phyloP scores from a whole-genome alignment of 2,329 filamentous ascomycete genomes.

The Zymoseptoria pseudotritici region DNA sequence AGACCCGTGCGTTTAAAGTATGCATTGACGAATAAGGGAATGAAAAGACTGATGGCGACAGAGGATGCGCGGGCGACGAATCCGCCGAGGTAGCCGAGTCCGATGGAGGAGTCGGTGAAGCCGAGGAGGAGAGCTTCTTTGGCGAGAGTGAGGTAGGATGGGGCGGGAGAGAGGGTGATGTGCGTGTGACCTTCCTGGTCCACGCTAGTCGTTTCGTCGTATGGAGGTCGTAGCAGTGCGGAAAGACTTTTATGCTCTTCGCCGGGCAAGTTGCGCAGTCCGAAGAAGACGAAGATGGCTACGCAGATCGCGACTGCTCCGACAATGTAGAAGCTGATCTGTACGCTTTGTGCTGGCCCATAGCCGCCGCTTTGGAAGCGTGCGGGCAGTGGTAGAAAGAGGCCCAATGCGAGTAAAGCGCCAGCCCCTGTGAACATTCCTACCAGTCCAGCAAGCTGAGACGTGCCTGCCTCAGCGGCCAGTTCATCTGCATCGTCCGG shows the following conservation, averaged over 20 bases:
- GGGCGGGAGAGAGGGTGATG: constrained; percentile 40
- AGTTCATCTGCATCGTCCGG: not conserved
- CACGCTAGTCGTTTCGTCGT: constrained; percentile 20
- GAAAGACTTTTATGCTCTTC: constrained; percentile 71
- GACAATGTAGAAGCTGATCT: constrained; percentile 82
- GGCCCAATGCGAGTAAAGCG: constrained; percentile 69
- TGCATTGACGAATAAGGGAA: constrained; percentile 85
- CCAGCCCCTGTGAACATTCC: constrained; percentile 89
- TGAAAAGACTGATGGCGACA: constrained; percentile 89
- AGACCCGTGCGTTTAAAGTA: constrained; percentile 78
- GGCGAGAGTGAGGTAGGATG: constrained; percentile 43
- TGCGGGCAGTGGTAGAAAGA: constrained; percentile 84
- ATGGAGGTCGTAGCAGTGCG: constrained; percentile 30
- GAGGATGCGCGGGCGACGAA: constrained; percentile 93
- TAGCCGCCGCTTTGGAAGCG: constrained; percentile 67
- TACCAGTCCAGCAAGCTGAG: constrained; percentile 74
- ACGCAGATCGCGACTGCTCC: constrained; percentile 64
- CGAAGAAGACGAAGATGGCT: constrained; percentile 68
- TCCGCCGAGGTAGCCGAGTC: constrained; percentile 82
- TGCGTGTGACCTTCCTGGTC: constrained; percentile 21
- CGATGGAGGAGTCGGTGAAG: constrained; percentile 68
- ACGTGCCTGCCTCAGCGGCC: constrained; percentile 15
- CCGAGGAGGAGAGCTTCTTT: constrained; percentile 49
- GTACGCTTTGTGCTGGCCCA: constrained; percentile 66
- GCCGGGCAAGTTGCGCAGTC: constrained; percentile 59